Conservation (phyloP, 352 stramenopile species). For the Saprolegnia diclina region DNA sequence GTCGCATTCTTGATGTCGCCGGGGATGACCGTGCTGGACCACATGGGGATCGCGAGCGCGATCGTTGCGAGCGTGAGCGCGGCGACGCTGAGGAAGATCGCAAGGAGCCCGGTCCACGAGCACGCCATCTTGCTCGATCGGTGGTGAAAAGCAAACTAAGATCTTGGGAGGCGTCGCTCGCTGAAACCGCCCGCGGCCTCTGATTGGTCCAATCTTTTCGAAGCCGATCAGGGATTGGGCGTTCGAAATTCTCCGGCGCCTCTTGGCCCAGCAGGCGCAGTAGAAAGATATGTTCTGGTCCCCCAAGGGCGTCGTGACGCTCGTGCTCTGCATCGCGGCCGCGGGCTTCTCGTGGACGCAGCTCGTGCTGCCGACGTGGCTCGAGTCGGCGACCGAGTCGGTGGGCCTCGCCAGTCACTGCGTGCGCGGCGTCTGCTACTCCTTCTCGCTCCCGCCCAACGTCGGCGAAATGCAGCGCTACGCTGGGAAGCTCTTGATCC, state of each 20-base stretch:
- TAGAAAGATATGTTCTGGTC: slow-evolving; percentile 6
- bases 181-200: not conserved
- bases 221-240: not conserved
- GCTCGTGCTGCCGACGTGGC: slow-evolving; percentile 19
- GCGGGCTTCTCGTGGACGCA: slow-evolving; percentile 15
- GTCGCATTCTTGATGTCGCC: not conserved
- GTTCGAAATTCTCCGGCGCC: not conserved
- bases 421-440: not conserved
- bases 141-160: not conserved
- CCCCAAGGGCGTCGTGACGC: slow-evolving; percentile 8
- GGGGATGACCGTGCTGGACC: slow-evolving; percentile 3
- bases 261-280: not conserved
- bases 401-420: slow-evolving; percentile 16
- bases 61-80: slow-evolving; percentile 14
- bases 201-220: not conserved
- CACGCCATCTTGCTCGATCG: slow-evolving; percentile 11
- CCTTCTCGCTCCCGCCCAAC: not conserved
- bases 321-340: slow-evolving; percentile 12
- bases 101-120: not conserved
- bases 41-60: slow-evolving; percentile 14
- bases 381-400: not conserved
- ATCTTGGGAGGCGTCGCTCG: not conserved
- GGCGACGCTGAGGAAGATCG: not conserved
- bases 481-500: not conserved
- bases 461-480: not conserved